Base-by-base conservation (phyloP, 805 yeast species). In the Hyphopichia homilentoma region DNA sequence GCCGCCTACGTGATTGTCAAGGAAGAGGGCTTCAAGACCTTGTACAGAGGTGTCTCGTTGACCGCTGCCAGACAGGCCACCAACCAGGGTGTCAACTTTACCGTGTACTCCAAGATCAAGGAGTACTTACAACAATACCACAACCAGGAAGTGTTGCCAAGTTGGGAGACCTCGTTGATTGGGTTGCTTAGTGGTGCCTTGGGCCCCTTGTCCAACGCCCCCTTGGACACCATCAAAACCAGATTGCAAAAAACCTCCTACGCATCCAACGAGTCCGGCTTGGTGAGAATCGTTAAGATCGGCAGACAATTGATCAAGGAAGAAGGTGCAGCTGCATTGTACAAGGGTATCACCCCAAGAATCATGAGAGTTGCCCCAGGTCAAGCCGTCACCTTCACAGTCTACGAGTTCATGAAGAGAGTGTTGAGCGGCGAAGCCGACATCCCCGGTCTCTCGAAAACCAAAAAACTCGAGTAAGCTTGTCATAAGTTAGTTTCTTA, bases 361-460 rank as follows among this genome's bases (percentile, higher is more conserved):
- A 90, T 90, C 48, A 89, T 90, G 95, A 83, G 98, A 68, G 98
- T 90, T 32, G 98, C 98, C 8, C 97, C 98, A 16, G 98, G 98
- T 41, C 98, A 90, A 67, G 97, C 97, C 35, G 97, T 90, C 36
- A 93, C 97, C 12, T 90, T 90, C 68, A 93, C 97, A 6, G 96
- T 93, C 27, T 90, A 90, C 62, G 98, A 90, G 67, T 82, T 72
- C 54, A 84, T 87, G 57, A 83, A 88, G 61, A 76, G 71, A 15
- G 66, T 70, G 30, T 72, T 89, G 57, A 54, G 38, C 24, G 68
- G 68, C 31, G 57, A 53, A 32, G 39, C 50, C 19, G 21, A 35
- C 7, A 22, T 40, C 24, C 34, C 40, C 7, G 36, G 36, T 18
- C 22, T 34, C 15, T 15, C 20, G 14, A 8, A 17, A 19, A 25